Evolutionary conservation across 345 rosid genomes (phyloP).

Genomic region (Populus alba): DNA sequence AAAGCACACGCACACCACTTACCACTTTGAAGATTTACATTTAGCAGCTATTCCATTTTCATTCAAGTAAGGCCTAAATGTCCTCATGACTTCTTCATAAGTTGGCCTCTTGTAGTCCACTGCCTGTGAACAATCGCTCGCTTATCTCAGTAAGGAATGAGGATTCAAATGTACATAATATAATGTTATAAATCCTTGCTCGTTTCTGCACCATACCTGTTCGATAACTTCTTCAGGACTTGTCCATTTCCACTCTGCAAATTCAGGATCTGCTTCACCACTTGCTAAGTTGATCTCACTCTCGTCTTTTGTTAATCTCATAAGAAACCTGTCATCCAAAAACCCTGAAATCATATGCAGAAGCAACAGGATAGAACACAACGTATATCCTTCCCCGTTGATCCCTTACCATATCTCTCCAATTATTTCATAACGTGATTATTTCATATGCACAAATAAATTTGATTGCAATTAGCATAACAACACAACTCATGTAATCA

Average conservation of each 20-base stretch:
- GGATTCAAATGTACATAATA: not conserved
- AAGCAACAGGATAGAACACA: not conserved
- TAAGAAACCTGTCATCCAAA: constrained; percentile 63
- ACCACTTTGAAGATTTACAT: constrained; percentile 97
- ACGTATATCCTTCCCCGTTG: too few species aligned
- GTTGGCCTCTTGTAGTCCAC: constrained; percentile 98
- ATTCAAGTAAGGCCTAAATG: constrained; percentile 63
- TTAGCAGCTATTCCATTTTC: constrained; percentile 59
- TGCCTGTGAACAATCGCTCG: constrained; percentile 47
- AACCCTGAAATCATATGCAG: not conserved
- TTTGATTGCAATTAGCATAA: not conserved
- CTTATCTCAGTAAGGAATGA: not conserved
- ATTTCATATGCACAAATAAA: not conserved
- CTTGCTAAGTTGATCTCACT: constrained; percentile 77
- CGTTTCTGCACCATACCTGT: constrained; percentile 40
- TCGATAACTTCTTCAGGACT: constrained; percentile 77
- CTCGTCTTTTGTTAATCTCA: constrained; percentile 69
- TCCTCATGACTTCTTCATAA: constrained; percentile 82
- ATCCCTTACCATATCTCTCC: not conserved
- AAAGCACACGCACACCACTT: constrained; percentile 20
- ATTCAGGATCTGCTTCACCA: constrained; percentile 78
- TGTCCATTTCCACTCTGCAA: constrained; percentile 97
- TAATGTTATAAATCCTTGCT: not conserved
- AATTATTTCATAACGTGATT: not conserved
- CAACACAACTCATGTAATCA: not conserved